Conservation (phyloP, 176 grass and related monocot genomes). For the Alopecurus myosuroides region DNA sequence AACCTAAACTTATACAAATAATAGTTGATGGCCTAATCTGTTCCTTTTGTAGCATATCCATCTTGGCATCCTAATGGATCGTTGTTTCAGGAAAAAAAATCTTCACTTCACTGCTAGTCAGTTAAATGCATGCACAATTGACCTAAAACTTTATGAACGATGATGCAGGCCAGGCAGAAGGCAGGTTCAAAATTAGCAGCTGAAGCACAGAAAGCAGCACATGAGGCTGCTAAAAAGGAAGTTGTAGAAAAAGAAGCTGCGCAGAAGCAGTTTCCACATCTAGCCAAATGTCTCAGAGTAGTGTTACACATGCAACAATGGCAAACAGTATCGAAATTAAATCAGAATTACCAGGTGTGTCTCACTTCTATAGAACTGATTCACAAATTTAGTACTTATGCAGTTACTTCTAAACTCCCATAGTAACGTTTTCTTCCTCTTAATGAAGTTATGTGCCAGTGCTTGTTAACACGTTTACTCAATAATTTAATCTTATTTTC, state of each 20-base stretch:
- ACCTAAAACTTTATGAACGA: constrained; percentile 18
- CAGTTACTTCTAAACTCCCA: not conserved
- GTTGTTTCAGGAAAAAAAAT: not conserved
- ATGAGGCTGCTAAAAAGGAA: constrained; percentile 69
- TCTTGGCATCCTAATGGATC: not conserved
- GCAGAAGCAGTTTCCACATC: constrained; percentile 33
- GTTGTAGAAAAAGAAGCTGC: constrained; percentile 65
- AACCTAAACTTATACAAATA: no score
- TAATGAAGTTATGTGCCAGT: not conserved
- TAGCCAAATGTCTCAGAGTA: no score
- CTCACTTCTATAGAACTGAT: constrained; percentile 7
- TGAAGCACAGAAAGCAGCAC: constrained; percentile 49
- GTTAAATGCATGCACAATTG: no score
- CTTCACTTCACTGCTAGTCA: constrained; percentile 6
- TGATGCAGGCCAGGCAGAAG: constrained; percentile 60
- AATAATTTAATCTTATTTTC: no score
- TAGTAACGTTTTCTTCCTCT: not conserved
- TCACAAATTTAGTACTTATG: not conserved
- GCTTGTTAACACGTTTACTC: no score
- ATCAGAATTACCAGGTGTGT: no score
- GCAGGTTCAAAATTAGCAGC: constrained; percentile 68
- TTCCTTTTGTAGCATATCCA: not conserved
- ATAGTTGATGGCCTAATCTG: not conserved
- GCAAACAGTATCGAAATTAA: no score
- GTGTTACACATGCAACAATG: no score